Conservation (phyloP, 306 rosid species). For the Cyclanthera cordifolia region DNA sequence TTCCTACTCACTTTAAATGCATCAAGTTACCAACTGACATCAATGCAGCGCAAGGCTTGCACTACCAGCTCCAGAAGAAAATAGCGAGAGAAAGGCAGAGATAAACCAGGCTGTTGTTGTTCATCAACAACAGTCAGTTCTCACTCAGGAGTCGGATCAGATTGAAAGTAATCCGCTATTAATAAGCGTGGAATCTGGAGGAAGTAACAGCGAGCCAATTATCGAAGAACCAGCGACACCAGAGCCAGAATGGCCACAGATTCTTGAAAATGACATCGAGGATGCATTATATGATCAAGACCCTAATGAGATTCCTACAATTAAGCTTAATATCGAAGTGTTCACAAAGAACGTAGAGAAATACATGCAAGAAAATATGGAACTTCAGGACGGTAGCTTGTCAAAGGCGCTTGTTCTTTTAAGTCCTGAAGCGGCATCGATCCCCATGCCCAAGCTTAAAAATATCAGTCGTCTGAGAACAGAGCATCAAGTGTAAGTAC, state of each 20-base stretch:
- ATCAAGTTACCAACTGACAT: background rate
- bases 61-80: conserved; percentile 15
- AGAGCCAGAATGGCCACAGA: conserved; percentile 13
- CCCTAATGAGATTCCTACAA: conserved; percentile 18
- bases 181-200: background rate
- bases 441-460: conserved; percentile 31
- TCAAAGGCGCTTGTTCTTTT: conserved; percentile 28
- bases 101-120: background rate
- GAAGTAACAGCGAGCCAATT: conserved; percentile 9
- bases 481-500: conserved; percentile 52
- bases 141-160: background rate
- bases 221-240: conserved; percentile 15
- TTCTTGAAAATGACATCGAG: conserved; percentile 10
- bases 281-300: conserved; percentile 10
- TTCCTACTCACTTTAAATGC: no score
- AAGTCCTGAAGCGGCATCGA: conserved; percentile 9
- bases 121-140: background rate
- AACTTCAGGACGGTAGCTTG: conserved; percentile 3
- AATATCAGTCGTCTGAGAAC: conserved; percentile 41
- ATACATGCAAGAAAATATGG: conserved; percentile 7
- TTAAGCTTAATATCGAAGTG: conserved; percentile 11
- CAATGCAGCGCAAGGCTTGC: conserved; percentile 16
- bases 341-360: conserved; percentile 8
- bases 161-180: background rate
- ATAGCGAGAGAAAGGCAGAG: background rate